Conservation (phyloP, 108 stramenopile genomes). For the Skeletonema costatum region DNA sequence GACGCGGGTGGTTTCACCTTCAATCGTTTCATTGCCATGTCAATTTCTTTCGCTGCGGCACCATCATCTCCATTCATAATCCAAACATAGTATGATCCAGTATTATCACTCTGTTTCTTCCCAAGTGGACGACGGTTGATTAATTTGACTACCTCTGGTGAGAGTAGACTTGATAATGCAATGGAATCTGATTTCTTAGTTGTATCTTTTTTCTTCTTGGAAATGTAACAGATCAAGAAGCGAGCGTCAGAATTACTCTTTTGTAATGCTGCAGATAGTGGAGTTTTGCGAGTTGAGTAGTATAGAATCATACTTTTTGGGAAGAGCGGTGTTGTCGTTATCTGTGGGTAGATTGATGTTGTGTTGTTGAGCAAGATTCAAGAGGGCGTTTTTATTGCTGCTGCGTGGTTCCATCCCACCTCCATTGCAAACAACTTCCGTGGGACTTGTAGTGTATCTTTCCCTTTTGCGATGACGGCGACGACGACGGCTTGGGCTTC, state of each 20-base stretch:
- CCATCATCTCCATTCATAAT: conserved; percentile 43
- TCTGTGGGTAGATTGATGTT: conserved; percentile 6
- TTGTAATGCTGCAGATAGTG: conserved; percentile 61
- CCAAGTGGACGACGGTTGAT: conserved; percentile 53
- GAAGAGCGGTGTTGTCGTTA: background rate
- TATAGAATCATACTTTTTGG: conserved; percentile 21
- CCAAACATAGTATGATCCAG: conserved; percentile 74
- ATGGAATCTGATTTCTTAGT: conserved; percentile 25
- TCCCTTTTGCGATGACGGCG: background rate
- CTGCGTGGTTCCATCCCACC: conserved; percentile 9
- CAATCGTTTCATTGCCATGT: conserved; percentile 60
- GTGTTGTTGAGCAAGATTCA: background rate
- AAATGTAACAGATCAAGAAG: conserved; percentile 73
- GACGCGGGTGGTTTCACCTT: conserved; percentile 49
- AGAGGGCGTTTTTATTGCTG: background rate
- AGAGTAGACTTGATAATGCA: conserved; percentile 63
- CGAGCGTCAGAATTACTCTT: conserved; percentile 62
- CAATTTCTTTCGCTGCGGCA: conserved; percentile 41
- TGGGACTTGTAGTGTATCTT: background rate
- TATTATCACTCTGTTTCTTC: conserved; percentile 38
- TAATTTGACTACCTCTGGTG: conserved; percentile 50
- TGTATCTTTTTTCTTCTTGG: conserved; percentile 27
- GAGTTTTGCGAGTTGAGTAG: conserved; percentile 19
- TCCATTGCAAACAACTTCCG: conserved; percentile 12
- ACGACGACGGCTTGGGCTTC: background rate